Base-by-base conservation (phyloP, 106 monocot species). In the Ottelia alismoides region DNA sequence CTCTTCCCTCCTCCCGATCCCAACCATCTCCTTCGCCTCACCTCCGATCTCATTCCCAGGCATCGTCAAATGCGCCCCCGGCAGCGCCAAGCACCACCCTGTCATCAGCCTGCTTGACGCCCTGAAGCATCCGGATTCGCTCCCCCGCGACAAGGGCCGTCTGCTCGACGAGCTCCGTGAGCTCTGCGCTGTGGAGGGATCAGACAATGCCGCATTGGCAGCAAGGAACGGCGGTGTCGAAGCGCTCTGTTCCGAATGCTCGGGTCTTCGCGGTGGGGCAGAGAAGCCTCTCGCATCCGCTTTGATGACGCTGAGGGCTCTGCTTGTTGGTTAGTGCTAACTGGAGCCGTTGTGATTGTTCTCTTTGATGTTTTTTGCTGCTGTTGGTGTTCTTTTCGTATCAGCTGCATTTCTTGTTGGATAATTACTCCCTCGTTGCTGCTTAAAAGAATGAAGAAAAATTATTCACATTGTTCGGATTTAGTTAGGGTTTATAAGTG, bases 11-110 rank as follows among this genome's bases (percentile, higher is more conserved):
- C 4, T 45, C 25, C 20, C 3, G 11, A 29, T 18, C 24, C 9
- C 46, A 19, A 19, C 43, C 45, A n/a, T n/a, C 25, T 22, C 17
- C 35, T 21, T 18, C 48, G 35, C 25, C 20, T 57, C 25, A 20
- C 22, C 19, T n/a, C n/a, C n/a, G 5, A 24, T 43, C 18, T 19
- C 18, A 6, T 10, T 43, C 67, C 30, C 58, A 88, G 94, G 96
- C 24, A 85, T 98, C 25, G 54, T 98, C 27, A 98, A 89, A 67
- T 75, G 89, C 62, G 30, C 82, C 28, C 96, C 89, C 25, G 96
- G 89, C 29, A 67, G 64, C 47, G 67, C 60, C 12, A 51, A 74
- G 19, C 78, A 84, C 56, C 64, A 82, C 35, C 89, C 90, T 2
- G 67, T 90, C 5, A 52, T 90, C 14, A 74, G 59, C 45, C 9